phyloP scores from a whole-genome alignment of 192 early-diverging fungal species.

The Glomus cerebriforme region DNA sequence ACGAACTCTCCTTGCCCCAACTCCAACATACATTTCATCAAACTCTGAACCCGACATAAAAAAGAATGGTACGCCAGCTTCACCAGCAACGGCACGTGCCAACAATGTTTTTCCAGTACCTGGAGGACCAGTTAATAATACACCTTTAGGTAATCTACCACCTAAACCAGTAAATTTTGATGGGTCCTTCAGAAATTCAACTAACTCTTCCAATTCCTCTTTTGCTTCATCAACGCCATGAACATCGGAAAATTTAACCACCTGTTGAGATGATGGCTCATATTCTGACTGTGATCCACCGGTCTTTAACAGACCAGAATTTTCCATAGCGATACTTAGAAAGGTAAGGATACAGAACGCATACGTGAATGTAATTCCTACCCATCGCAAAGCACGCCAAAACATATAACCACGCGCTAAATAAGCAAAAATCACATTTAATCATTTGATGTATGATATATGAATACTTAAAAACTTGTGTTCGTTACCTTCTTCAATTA shows the following conservation, averaged over 20 bases:
- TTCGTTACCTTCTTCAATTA: constrained; percentile 57
- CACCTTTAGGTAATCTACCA: constrained; percentile 94
- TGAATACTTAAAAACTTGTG: background rate
- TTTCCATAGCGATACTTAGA: constrained; percentile 68
- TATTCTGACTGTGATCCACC: constrained; percentile 58
- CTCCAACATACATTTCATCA: constrained; percentile 98
- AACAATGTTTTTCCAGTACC: constrained; percentile 98
- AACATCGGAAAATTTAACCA: constrained; percentile 89
- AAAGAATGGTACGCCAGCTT: constrained; percentile 98
- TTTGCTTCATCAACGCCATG: constrained; percentile 99
- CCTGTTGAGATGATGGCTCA: constrained; percentile 57
- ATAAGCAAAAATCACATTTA: background rate
- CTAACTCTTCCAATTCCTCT: constrained; percentile 94
- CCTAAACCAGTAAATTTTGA: constrained; percentile 89
- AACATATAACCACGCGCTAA: constrained; percentile 57
- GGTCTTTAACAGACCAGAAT: constrained; percentile 68
- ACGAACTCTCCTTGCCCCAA: constrained; percentile 85
- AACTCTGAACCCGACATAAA: constrained; percentile 99
- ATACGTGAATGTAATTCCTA: constrained; percentile 63
- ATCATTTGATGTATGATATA: background rate
- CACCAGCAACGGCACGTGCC: constrained; percentile 95
- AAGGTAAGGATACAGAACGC: constrained; percentile 74
- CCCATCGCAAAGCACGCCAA: constrained; percentile 60
- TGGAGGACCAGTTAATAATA: constrained; percentile 84
- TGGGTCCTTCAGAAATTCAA: constrained; percentile 93